Percentiles rank a stretch among this genome's conserved stretches.
Conservation (phyloP, 2,329 filamentous ascomycete species). For the Akanthomyces uredinophilus region DNA sequence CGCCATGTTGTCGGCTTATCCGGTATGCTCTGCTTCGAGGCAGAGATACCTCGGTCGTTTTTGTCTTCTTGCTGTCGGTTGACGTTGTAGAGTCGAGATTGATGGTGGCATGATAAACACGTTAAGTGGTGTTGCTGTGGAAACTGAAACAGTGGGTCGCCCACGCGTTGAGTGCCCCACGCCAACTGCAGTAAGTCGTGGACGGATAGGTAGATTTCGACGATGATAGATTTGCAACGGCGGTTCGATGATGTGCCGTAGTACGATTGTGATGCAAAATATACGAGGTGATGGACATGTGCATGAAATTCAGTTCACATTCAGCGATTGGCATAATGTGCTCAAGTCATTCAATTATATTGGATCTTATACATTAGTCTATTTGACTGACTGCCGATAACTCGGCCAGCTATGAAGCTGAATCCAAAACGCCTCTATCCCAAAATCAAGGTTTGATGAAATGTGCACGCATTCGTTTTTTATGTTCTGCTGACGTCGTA, state of each 20-base stretch:
- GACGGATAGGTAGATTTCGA: no score
- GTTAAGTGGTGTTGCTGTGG: slow-evolving; percentile 8
- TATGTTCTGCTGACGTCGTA: background rate
- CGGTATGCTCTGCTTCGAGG: background rate
- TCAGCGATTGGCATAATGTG: no score
- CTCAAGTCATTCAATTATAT: no score
- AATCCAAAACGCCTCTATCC: slow-evolving; percentile 5
- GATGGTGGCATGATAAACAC: slow-evolving; percentile 2
- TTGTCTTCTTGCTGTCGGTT: background rate
- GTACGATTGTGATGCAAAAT: no score
- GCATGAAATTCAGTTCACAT: no score
- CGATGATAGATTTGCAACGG: no score
- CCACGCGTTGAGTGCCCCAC: slow-evolving; percentile 6
- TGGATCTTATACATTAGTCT: no score
- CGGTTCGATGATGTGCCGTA: no score
- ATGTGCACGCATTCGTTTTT: background rate
- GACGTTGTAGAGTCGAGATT: background rate
- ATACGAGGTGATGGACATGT: no score
- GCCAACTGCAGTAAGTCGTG: background rate
- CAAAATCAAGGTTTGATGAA: background rate
- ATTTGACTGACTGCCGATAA: no score
- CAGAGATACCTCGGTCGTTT: background rate
- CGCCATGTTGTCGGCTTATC: slow-evolving; percentile 39
- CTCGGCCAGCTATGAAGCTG: no score
- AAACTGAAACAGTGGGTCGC: slow-evolving; percentile 7